Base-by-base conservation (phyloP, 495 filamentous ascomycete genomes). In the Xeromyces bisporus region DNA sequence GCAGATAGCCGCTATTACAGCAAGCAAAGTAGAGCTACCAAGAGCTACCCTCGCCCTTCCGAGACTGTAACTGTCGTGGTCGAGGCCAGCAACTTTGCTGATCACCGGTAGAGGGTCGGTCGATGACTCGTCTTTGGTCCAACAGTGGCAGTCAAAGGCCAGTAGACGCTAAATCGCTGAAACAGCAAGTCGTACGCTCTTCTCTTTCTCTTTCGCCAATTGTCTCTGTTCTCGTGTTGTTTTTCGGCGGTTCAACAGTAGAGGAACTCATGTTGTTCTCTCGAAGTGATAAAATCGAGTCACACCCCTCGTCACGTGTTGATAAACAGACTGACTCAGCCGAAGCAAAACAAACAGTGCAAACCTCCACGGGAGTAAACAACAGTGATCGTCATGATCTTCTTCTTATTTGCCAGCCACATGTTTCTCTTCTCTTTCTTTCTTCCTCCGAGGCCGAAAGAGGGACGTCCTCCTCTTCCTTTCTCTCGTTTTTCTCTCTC, bases 331-430 rank as follows among this genome's bases (percentile, higher is more conserved):
- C 31, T 40, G 41, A 37, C 28, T 35, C 34, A 37, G 32, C 31
- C 7, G 1, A 9, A 21, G 12, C 16, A 20, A 33, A 15, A 30
- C 36, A 33, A 40, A 40, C 34, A 35, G 17, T 15, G 20, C 36
- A 39, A 36, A 29, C 6, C 9, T 7, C 9, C 29, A 13, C 15
- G 27, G 38, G 28, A 43, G 42, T 37, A 46, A 52, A 40, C 43
- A 47, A 36, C 20, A 35, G 18, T 18, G 12, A 46, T 33, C 42
- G n/a, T n/a, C n/a, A n/a, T n/a, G n/a, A n/a, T n/a, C n/a, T n/a
- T n/a, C n/a, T n/a, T n/a, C n/a, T n/a, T n/a, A n/a, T n/a, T n/a
- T 38, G 42, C 57, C 58, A 62, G 58, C 58, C 58, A 62, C 58
- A 58, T 62, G 58, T 55, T 60, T 4, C 20, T 9, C 9, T 9